phyloP scores from a whole-genome alignment of 208 protist genomes.

The Crithidia expoeki region DNA sequence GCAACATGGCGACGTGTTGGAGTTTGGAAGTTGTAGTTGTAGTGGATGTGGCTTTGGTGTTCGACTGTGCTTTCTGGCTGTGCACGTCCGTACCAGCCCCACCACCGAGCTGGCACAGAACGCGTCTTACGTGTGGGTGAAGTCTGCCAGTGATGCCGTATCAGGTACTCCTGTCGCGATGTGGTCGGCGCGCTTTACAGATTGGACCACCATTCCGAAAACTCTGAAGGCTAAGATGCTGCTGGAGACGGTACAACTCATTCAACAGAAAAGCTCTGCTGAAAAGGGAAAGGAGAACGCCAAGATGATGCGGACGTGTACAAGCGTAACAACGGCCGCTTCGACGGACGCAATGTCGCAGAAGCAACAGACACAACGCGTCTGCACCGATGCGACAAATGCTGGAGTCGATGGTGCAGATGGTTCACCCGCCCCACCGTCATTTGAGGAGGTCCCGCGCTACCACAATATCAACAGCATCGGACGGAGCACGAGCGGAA shows the following conservation, averaged over 20 bases:
- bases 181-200: slow-evolving; percentile 7
- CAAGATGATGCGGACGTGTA: neutral
- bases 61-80: slow-evolving; percentile 15
- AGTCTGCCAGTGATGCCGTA: neutral
- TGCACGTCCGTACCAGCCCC: slow-evolving; percentile 11
- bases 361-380: neutral
- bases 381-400: neutral
- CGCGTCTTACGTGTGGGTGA: slow-evolving; percentile 32
- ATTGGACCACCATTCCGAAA: slow-evolving; percentile 23
- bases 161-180: neutral
- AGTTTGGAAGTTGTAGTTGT: slow-evolving; percentile 18
- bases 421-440: neutral
- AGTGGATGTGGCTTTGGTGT: neutral
- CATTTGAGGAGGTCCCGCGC: neutral
- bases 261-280: neutral
- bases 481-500: too few species aligned
- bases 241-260: slow-evolving; percentile 15
- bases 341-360: neutral
- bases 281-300: neutral
- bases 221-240: slow-evolving; percentile 35
- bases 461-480: neutral
- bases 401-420: neutral
- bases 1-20: slow-evolving; percentile 34
- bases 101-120: neutral
- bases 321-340: neutral